Conservation (phyloP, 345 rosid genomes). For the Eucalyptus camaldulensis region DNA sequence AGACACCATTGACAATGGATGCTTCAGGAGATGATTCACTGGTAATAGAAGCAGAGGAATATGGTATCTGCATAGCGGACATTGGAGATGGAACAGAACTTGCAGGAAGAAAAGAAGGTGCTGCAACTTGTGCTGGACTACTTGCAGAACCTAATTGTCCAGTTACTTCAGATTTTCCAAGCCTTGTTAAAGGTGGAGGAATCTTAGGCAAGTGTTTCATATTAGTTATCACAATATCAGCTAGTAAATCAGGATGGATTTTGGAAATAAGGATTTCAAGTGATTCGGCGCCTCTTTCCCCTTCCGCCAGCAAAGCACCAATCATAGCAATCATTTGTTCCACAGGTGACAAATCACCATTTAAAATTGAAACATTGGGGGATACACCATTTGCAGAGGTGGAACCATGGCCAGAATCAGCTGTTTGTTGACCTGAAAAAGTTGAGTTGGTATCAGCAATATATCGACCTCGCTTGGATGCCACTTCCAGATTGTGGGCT, state of each 20-base stretch:
- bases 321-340: constrained; percentile 98
- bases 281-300: constrained; percentile 97
- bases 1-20: constrained; percentile 21
- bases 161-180: constrained; percentile 21
- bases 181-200: constrained; percentile 45
- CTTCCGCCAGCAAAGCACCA: constrained; percentile 99
- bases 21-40: constrained; percentile 31
- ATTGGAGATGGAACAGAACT: constrained; percentile 33
- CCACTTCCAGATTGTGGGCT: constrained; percentile 40
- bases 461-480: constrained; percentile 48
- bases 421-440: constrained; percentile 20
- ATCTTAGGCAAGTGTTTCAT: constrained; percentile 88
- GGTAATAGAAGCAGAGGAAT: constrained; percentile 19
- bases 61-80: constrained; percentile 19
- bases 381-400: constrained; percentile 44
- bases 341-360: constrained; percentile 70
- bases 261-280: constrained; percentile 84
- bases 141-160: constrained; percentile 23
- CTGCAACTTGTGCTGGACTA: constrained; percentile 30
- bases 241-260: constrained; percentile 93
- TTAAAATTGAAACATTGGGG: constrained; percentile 28
- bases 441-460: constrained; percentile 21
- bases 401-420: constrained; percentile 37
- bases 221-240: constrained; percentile 91
- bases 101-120: constrained; percentile 20